Conservation (phyloP, 371 early-diverging fungal genomes). For the Actinomucor elegans region DNA sequence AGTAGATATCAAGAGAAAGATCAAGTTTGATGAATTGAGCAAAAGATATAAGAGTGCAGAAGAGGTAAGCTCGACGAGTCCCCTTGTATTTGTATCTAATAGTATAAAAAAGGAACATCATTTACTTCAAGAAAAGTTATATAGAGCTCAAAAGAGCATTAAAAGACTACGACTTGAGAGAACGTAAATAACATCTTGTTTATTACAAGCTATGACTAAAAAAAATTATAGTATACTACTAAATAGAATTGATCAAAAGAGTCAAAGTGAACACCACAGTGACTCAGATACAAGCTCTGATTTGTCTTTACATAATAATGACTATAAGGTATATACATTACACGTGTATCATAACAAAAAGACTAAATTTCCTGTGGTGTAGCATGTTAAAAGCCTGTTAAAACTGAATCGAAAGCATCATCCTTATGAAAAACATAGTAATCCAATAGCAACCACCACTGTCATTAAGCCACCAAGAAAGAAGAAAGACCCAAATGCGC, state of each 20-base stretch:
- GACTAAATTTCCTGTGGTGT: too few relatives aligned
- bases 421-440: neutral
- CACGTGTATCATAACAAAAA: too few relatives aligned
- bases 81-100: neutral
- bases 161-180: slow-evolving; percentile 39
- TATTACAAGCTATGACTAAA: neutral
- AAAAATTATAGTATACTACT: slow-evolving; percentile 15
- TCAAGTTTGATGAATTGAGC: slow-evolving; percentile 61
- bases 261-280: slow-evolving; percentile 10
- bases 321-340: too few relatives aligned
- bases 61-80: slow-evolving; percentile 37
- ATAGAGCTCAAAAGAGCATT: slow-evolving; percentile 45
- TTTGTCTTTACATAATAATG: slow-evolving; percentile 18
- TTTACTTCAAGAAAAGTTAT: slow-evolving; percentile 36
- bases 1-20: slow-evolving; percentile 30
- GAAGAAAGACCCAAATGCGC: slow-evolving; percentile 68
- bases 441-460: neutral
- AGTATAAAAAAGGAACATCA: slow-evolving; percentile 41
- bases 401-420: too few relatives aligned
- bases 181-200: slow-evolving; percentile 16
- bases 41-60: slow-evolving; percentile 61
- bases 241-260: slow-evolving; percentile 30
- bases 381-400: too few relatives aligned
- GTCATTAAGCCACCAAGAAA: slow-evolving; percentile 33
- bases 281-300: slow-evolving; percentile 25